Base-by-base conservation (phyloP, 208 protist genomes). In the Wallacemonas rigidus region DNA sequence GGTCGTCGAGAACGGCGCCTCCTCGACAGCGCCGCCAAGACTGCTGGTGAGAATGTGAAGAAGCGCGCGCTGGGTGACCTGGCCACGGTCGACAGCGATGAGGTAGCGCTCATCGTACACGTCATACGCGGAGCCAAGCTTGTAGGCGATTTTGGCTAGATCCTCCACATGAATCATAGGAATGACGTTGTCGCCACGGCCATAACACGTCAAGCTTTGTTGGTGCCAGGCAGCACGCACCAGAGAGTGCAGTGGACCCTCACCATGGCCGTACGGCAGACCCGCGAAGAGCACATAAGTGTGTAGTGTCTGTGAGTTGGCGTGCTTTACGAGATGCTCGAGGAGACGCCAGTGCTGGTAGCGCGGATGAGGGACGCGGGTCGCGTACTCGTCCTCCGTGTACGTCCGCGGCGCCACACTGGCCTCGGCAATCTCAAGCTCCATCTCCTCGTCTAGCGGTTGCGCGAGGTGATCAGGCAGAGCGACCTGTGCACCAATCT, bases 151-250 rank as follows among this genome's bases (percentile, higher is more conserved):
- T 2, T 72, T 75, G 17, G 92, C 87, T 14, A 98, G 79, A 76
- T 98, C 97, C 50, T 91, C 74, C 2, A 98, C 89, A 77, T 98
- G 95, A 55, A 98, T 98, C 74, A 94, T 95, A 12, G 97, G 93
- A 38, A 98, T 74, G 38, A 84, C 72, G 72, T 98, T 98, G 45
- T 79, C 73, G 36, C 95, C 95, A 62, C 81, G 58, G 9, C 94
- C 89, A 69, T 94, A 95, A 43, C 88, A 79, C 15, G 80, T 85
- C 15, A 98, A 64, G 14, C 61, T 53, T 26, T 82, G 62, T 57
- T 95, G 82, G n/a, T 86, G 68, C 92, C 91, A 97, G 12, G 92
- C 97, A 8, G 77, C 54, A 50, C 87, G 87, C 50, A 98, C 63
- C 7, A 92, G 61, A 26, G 88, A 79, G 36, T 80, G 74, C 51